Conservation (phyloP, 331 rosid species). For the Arachis monticola region DNA sequence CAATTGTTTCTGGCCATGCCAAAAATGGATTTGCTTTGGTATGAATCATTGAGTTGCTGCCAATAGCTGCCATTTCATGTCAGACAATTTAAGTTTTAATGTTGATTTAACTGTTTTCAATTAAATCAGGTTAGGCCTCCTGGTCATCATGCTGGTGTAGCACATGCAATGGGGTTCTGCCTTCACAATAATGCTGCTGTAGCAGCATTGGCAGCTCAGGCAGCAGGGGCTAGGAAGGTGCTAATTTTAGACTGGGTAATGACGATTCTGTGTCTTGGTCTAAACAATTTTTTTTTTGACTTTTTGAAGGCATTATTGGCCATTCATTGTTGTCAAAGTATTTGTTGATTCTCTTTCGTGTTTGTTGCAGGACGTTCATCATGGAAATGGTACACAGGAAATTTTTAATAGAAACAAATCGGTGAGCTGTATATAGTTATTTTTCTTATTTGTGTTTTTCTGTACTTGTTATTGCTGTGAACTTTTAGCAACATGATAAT, state of each 20-base stretch:
- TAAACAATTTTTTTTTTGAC: not conserved
- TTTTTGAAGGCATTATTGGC: conserved; percentile 21
- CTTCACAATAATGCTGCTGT: conserved; percentile 99
- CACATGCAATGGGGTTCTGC: conserved; percentile 96
- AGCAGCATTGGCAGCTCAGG: conserved; percentile 94
- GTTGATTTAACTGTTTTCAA: conserved; percentile 26
- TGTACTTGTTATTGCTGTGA: conserved; percentile 23
- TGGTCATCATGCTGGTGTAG: conserved; percentile 98
- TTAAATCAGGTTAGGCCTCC: conserved; percentile 94
- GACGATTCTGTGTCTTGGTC: conserved; percentile 31
- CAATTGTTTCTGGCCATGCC: conserved; percentile 76
- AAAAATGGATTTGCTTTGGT: conserved; percentile 99
- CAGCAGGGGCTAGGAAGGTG: conserved; percentile 93
- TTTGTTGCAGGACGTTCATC: conserved; percentile 88
- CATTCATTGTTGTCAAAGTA: conserved; percentile 20
- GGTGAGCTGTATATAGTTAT: conserved; percentile 58
- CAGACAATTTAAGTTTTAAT: conserved; percentile 18
- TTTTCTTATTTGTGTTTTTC: conserved; percentile 14
- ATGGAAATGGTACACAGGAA: conserved; percentile 99
- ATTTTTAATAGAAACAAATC: conserved; percentile 91
- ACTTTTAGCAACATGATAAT: conserved; percentile 28
- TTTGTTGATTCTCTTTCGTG: conserved; percentile 28
- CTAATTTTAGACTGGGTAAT: conserved; percentile 97
- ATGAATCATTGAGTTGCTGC: conserved; percentile 32
- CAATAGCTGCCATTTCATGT: conserved; percentile 10